These are phyloP conservation scores for Blechomonas ayalai DNA, from an alignment of 208 protist genomes.

Conservation along the genomic window DNA sequence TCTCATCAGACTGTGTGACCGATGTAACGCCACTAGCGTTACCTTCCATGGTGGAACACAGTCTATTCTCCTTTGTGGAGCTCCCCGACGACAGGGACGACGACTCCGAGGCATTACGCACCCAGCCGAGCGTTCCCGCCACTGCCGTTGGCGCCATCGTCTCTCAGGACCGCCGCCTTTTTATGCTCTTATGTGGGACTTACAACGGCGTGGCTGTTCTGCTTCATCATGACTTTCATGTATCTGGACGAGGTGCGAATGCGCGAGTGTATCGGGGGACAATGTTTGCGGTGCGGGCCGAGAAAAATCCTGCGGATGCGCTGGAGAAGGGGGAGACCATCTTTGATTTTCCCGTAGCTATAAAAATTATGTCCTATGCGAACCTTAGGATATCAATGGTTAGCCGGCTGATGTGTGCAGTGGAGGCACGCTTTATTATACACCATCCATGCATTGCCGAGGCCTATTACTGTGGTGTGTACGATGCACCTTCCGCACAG, in stretches of 20 bases:
- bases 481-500: neutral
- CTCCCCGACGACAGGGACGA: too few relatives aligned
- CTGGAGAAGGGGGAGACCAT: conserved; percentile 2
- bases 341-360: conserved; percentile 6
- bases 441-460: neutral
- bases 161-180: too few relatives aligned
- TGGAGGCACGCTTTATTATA: neutral
- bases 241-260: conserved; percentile 10
- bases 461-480: neutral
- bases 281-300: neutral
- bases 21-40: too few relatives aligned
- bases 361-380: neutral
- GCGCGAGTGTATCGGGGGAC: conserved; percentile 12
- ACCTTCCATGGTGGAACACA: too few relatives aligned
- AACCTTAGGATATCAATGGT: neutral
- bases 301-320: conserved; percentile 2
- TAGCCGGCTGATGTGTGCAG: neutral
- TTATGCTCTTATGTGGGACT: neutral
- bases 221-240: conserved; percentile 4
- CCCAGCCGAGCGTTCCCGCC: too few relatives aligned
- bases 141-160: too few relatives aligned
- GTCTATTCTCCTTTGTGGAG: too few relatives aligned
- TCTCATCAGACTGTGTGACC: too few relatives aligned
- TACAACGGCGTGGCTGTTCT: conserved; percentile 2
- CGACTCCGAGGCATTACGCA: too few relatives aligned